Percentiles rank a stretch among this genome's conserved stretches.
Conservation (phyloP, 108 stramenopile species). For the Fistulifera pelliculosa region DNA sequence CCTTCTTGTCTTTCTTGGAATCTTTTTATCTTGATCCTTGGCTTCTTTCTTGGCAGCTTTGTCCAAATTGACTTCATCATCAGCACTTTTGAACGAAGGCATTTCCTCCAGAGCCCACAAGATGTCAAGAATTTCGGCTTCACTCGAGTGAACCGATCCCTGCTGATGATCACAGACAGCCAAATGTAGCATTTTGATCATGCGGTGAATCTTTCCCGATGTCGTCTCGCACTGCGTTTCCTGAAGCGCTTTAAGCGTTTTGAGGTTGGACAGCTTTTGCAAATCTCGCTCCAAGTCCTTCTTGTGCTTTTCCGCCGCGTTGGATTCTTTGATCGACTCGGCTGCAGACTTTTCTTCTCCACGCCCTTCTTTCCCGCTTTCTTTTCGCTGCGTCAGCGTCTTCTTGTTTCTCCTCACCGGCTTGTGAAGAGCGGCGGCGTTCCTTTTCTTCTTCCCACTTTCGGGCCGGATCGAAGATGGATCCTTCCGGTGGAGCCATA, state of each 20-base stretch:
- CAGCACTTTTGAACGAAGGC: conserved; percentile 67
- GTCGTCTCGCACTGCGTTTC: conserved; percentile 83
- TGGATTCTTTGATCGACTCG: conserved; percentile 85
- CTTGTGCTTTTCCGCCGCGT: conserved; percentile 75
- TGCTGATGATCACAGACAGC: conserved; percentile 67
- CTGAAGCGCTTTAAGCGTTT: conserved; percentile 79
- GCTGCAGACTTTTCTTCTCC: conserved; percentile 72
- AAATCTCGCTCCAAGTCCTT: conserved; percentile 82
- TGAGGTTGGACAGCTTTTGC: conserved; percentile 86
- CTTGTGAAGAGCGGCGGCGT: conserved; percentile 32
- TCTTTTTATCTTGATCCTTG: conserved; percentile 77
- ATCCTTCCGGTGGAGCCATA: conserved; percentile 86
- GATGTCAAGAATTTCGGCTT: conserved; percentile 89
- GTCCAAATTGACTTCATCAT: conserved; percentile 58
- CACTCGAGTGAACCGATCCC: conserved; percentile 57
- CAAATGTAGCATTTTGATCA: conserved; percentile 93
- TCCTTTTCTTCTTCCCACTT: conserved; percentile 86
- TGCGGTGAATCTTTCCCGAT: conserved; percentile 88
- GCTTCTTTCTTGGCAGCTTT: conserved; percentile 80
- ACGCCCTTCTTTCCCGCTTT: conserved; percentile 46
- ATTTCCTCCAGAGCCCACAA: conserved; percentile 94
- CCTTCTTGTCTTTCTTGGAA: conserved; percentile 69
- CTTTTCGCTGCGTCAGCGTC: conserved; percentile 25
- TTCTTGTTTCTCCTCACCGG: conserved; percentile 20
- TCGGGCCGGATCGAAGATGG: conserved; percentile 75